phyloP scores from a whole-genome alignment of 2,329 filamentous ascomycete genomes.

The Epichloe uncinata region DNA sequence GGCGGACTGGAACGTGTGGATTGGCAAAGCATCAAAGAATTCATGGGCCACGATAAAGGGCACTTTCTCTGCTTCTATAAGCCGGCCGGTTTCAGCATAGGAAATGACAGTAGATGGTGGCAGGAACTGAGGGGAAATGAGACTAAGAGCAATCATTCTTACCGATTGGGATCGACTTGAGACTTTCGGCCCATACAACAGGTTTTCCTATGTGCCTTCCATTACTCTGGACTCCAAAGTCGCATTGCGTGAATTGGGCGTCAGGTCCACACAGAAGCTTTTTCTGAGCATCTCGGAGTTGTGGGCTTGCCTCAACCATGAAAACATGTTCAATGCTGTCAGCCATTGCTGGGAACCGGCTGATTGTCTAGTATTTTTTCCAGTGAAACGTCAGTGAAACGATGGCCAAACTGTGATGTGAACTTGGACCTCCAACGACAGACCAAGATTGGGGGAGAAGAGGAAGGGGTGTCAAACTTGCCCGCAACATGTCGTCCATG shows the following conservation, averaged over 20 bases:
- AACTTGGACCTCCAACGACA: neutral
- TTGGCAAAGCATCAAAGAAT: conserved; percentile 95
- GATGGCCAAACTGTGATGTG: neutral
- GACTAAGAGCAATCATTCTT: conserved; percentile 11
- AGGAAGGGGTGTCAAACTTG: conserved; percentile 28
- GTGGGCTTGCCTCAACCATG: conserved; percentile 82
- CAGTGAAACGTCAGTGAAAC: neutral
- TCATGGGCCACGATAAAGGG: conserved; percentile 96
- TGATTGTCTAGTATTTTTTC: conserved; percentile 51
- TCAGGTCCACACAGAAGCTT: conserved; percentile 65
- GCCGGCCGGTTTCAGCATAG: neutral
- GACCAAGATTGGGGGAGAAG: neutral
- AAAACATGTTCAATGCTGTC: conserved; percentile 76
- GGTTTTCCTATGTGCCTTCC: conserved; percentile 63
- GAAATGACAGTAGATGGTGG: neutral
- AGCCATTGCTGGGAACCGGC: conserved; percentile 66
- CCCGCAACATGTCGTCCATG: conserved; percentile 91
- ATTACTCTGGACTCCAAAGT: conserved; percentile 58
- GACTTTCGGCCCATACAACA: conserved; percentile 85
- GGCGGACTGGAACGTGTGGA: conserved; percentile 83
- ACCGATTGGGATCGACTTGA: conserved; percentile 67
- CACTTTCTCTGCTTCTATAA: conserved; percentile 49
- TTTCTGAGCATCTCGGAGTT: conserved; percentile 65
- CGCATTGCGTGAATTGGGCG: conserved; percentile 52
- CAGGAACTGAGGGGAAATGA: neutral